phyloP scores from a whole-genome alignment of 495 filamentous ascomycete genomes.

The Thozetella sp. region DNA sequence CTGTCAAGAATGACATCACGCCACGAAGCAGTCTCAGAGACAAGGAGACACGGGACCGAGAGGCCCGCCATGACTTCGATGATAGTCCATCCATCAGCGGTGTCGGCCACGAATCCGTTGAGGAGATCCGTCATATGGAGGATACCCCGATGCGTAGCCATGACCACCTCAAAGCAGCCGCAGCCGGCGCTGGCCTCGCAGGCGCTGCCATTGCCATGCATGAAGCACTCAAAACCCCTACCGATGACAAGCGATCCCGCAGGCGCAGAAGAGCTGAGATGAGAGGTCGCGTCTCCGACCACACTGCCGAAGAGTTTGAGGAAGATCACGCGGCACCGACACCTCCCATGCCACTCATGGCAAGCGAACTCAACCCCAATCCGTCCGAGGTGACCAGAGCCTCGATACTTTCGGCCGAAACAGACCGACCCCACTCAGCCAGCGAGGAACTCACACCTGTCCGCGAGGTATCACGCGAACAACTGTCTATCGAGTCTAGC shows the following conservation, averaged over 20 bases:
- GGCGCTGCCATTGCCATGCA: conserved; percentile 29
- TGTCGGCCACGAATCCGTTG: conserved; percentile 37
- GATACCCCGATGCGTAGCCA: conserved; percentile 40
- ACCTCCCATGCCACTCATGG: conserved; percentile 80
- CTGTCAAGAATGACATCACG: conserved; percentile 25
- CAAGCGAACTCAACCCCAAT: conserved; percentile 75
- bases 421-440: conserved; percentile 69
- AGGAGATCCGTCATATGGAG: conserved; percentile 32
- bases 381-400: conserved; percentile 85
- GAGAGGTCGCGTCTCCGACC: conserved; percentile 36
- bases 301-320: conserved; percentile 37
- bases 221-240: conserved; percentile 33
- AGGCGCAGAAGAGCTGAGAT: conserved; percentile 43
- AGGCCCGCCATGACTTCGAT: conserved; percentile 63
- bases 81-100: conserved; percentile 47
- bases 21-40: conserved; percentile 35
- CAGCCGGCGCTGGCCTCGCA: conserved; percentile 28
- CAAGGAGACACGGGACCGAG: conserved; percentile 44
- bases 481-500: conserved; percentile 37
- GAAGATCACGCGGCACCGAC: conserved; percentile 33
- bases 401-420: conserved; percentile 84
- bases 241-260: conserved; percentile 45
- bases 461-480: conserved; percentile 56
- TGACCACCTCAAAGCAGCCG: conserved; percentile 37
- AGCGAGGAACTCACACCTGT: conserved; percentile 55